Percentiles rank a stretch among this genome's conserved stretches.
These are phyloP conservation scores for Pseudocercospora fuligena DNA, from an alignment of 2,329 filamentous ascomycete genomes.

Conservation along the genomic window DNA sequence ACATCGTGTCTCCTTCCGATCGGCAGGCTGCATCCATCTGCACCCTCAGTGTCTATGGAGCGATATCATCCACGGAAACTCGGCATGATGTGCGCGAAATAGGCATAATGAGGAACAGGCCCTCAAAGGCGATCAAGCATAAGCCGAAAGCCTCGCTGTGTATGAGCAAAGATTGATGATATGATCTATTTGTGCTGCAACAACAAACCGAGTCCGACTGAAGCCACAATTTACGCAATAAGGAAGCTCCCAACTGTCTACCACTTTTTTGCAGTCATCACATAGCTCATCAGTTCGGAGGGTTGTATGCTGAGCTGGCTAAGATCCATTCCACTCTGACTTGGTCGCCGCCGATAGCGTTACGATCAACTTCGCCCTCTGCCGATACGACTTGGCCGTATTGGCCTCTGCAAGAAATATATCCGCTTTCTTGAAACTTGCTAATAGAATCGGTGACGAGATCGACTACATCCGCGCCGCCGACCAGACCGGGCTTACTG, in stretches of 20 bases:
- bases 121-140: neutral
- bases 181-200: neutral
- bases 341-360: neutral
- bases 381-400: constrained; percentile 9
- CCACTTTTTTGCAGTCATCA: neutral
- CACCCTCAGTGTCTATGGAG: too few species aligned
- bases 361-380: constrained; percentile 18
- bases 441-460: constrained; percentile 12
- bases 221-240: neutral
- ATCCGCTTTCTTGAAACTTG: neutral
- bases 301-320: constrained; percentile 15
- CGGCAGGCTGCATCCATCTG: too few species aligned
- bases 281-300: constrained; percentile 7
- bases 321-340: constrained; percentile 19
- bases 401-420: constrained; percentile 1
- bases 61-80: too few species aligned
- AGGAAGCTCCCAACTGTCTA: neutral
- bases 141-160: neutral
- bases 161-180: neutral
- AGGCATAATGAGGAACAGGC: neutral
- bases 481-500: constrained; percentile 3
- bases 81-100: too few species aligned
- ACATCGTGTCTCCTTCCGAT: too few species aligned
- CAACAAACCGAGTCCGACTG: neutral
- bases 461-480: constrained; percentile 15